These are phyloP conservation scores for Domatiomyces globalis DNA, from an alignment of 2,329 filamentous ascomycete genomes.

Conservation along the genomic window DNA sequence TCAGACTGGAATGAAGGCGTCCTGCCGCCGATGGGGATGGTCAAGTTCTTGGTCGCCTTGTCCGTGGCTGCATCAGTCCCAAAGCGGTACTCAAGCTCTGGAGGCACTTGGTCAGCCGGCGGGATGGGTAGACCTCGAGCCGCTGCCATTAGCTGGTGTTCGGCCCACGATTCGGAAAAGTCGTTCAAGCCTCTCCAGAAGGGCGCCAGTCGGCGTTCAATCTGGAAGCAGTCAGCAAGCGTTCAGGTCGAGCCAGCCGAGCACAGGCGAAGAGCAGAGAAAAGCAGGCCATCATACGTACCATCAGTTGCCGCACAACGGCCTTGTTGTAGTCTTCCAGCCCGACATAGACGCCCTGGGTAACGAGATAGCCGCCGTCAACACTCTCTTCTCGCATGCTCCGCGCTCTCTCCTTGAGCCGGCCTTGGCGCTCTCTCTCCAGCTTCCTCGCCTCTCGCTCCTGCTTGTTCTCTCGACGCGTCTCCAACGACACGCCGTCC, in stretches of 20 bases:
- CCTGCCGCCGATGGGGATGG: constrained; percentile 62
- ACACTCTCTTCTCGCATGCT: constrained; percentile 87
- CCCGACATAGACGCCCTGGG: constrained; percentile 83
- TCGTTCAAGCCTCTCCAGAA: constrained; percentile 94
- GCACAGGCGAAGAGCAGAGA: not conserved
- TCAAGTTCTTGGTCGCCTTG: constrained; percentile 55
- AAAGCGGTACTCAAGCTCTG: constrained; percentile 47
- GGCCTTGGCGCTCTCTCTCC: constrained; percentile 62
- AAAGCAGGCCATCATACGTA: constrained; percentile 30
- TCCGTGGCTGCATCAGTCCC: constrained; percentile 38
- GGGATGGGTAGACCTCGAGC: constrained; percentile 74
- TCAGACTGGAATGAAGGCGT: constrained; percentile 72
- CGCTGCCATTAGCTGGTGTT: constrained; percentile 86
- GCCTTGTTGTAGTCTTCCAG: constrained; percentile 85
- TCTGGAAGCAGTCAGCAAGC: constrained; percentile 41
- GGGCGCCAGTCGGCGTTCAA: constrained; percentile 80
- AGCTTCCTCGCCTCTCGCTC: constrained; percentile 76
- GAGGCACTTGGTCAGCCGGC: constrained; percentile 65
- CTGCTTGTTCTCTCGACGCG: constrained; percentile 72
- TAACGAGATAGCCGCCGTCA: constrained; percentile 88
- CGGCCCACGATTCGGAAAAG: constrained; percentile 76
- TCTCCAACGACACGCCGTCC: constrained; percentile 38
- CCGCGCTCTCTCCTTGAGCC: constrained; percentile 72
- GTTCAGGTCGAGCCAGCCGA: constrained; percentile 1
- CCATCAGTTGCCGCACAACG: constrained; percentile 78